phyloP scores from a whole-genome alignment of 106 monocot species.

The Dendrobium officinale region DNA sequence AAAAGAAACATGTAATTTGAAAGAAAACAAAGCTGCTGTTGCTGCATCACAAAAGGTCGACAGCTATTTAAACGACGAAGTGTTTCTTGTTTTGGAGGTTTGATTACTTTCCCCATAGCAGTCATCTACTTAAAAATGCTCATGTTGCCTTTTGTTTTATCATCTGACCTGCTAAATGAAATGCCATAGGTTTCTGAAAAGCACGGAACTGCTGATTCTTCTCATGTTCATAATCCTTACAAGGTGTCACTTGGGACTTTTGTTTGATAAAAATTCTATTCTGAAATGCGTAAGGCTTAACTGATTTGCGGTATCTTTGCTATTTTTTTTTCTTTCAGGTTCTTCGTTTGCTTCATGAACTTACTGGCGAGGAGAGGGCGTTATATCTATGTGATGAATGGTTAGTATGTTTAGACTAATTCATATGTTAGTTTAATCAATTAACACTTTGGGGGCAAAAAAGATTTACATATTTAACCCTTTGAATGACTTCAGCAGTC shows the following conservation, averaged over 20 bases:
- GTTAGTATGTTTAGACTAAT: slow-evolving; percentile 24
- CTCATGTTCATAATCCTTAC: slow-evolving; percentile 23
- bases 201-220: slow-evolving; percentile 31
- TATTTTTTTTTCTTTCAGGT: slow-evolving; percentile 31
- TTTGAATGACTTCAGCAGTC: no score
- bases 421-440: no score
- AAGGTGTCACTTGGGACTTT: slow-evolving; percentile 41
- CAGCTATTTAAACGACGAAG: slow-evolving; percentile 21
- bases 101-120: background rate
- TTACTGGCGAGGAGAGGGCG: slow-evolving; percentile 49
- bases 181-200: slow-evolving; percentile 71
- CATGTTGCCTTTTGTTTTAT: background rate
- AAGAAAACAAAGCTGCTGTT: background rate
- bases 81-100: slow-evolving; percentile 90
- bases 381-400: slow-evolving; percentile 86
- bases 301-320: background rate
- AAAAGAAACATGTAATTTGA: background rate
- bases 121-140: background rate
- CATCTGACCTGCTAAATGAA: background rate
- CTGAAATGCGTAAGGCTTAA: background rate
- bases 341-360: slow-evolving; percentile 81
- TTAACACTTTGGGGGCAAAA: no score
- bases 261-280: background rate
- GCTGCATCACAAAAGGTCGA: slow-evolving; percentile 10
- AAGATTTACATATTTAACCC: no score